Evolutionary conservation across 495 filamentous ascomycete species (phyloP), one percentile per base, ranked within the genome.

Genomic region (Bathelium albidoporum): DNA sequence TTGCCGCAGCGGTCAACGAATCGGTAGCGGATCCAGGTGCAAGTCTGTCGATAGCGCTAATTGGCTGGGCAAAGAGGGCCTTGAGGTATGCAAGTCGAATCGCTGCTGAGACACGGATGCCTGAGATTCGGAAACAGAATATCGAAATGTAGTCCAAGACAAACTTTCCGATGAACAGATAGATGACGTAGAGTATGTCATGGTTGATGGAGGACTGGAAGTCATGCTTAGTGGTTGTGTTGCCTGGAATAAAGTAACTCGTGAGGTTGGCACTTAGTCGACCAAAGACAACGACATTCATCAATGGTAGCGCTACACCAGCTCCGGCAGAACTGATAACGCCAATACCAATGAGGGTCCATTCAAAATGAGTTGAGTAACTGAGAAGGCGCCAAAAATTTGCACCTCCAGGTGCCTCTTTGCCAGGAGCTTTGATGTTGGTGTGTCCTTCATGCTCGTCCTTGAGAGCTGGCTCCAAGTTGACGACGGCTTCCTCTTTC

Each of bases 161-260:
- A 53, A 69, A 69, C 12, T 55, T 55, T 12, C 39, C 69, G 32
- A 71, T 32, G 65, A 69, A 69, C 14, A 71, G 34, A 31, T 71
- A 71, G 34, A 71, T 65, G 32, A 71, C 65, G 61, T 68, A 71
- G 18, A 71, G 65, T 10, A 36, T 24, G 24, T 55, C 29, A 29
- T 55, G 49, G 16, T 55, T 29, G 24, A 55, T 11, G 12, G 12
- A 11, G 4, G 49, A 55, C 22, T n/a, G 49, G 20, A 55, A 55
- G 1, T 55, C 12, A 9, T 29, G 5, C 16, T 55, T 55, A 9
- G 49, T 28, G 9, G 20, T 29, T 29, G 9, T 9, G 20, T 20
- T 55, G 5, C 49, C 49, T 9, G 49, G 49, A 28, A 55, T 29
- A 24, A 29, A 55, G 24, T 55, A 55, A 9, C 29, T 24, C 9